Evolutionary conservation across 768 basidiomycete genomes (phyloP).

Genomic region (Suillus hirtellus): DNA sequence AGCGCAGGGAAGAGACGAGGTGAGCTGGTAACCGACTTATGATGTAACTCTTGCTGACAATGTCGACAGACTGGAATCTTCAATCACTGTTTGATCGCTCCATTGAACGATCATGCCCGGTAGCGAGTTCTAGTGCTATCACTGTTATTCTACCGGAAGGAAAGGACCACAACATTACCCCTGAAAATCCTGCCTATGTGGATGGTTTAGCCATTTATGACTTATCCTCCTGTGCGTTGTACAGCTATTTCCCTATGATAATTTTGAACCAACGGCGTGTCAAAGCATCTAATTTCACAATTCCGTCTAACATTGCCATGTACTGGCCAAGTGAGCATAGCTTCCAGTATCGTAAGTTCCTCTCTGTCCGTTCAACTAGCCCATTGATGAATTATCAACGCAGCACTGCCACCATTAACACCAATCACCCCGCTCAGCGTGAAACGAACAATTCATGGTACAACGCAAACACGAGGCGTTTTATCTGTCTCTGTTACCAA

Average conservation of each 20-base stretch:
- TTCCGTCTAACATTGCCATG: constrained; percentile 57
- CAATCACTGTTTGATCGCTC: constrained; percentile 63
- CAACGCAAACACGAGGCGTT: constrained; percentile 73
- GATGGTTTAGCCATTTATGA: constrained; percentile 48
- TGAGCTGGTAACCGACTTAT: constrained; percentile 26
- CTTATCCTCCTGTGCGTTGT: constrained; percentile 44
- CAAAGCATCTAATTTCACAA: constrained; percentile 13
- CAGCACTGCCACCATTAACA: constrained; percentile 39
- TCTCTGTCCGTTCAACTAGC: not conserved
- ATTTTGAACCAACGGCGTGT: not conserved
- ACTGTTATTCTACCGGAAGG: constrained; percentile 47
- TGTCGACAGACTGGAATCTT: constrained; percentile 69
- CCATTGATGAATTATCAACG: constrained; percentile 5
- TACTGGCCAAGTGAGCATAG: constrained; percentile 48
- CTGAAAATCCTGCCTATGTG: constrained; percentile 45
- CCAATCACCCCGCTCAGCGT: constrained; percentile 56
- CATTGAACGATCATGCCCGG: constrained; percentile 67
- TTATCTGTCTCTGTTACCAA: constrained; percentile 72
- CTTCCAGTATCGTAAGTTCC: constrained; percentile 60
- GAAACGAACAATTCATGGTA: constrained; percentile 69
- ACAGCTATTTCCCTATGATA: not conserved
- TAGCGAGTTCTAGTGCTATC: constrained; percentile 61
- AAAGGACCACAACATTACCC: constrained; percentile 47
- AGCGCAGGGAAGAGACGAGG: constrained; percentile 56
- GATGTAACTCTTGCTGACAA: constrained; percentile 9